A percentile compares a stretch with the other conserved stretches of the same genome.
These are phyloP conservation scores for Xerocomus brunneocitrinus DNA, from an alignment of 768 basidiomycete genomes.

Conservation along the genomic window DNA sequence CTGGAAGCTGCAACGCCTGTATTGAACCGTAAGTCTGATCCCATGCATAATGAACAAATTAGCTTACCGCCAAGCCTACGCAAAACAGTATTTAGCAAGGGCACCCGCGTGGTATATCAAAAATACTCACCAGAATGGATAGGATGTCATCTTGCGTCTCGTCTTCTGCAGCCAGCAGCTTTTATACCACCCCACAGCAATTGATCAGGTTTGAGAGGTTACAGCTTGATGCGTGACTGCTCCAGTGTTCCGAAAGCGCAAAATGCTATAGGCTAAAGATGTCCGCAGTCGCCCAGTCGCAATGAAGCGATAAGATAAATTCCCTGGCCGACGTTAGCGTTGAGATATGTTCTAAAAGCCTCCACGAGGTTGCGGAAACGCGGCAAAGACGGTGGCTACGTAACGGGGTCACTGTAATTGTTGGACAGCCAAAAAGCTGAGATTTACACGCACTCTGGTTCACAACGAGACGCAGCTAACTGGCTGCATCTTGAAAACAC, in stretches of 20 bases:
- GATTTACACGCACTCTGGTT: constrained; percentile 1
- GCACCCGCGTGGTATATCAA: background rate
- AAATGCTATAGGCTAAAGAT: constrained; percentile 18
- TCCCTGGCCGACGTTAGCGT: background rate
- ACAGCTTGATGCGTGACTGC: background rate
- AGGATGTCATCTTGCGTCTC: constrained; percentile 21
- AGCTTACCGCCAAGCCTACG: constrained; percentile 58
- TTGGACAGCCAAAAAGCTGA: background rate
- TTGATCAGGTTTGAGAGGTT: background rate
- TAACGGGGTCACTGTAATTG: background rate
- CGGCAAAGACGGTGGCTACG: constrained; percentile 10
- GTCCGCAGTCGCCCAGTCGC: constrained; percentile 2
- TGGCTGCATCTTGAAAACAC: constrained; percentile 2
- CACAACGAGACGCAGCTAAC: constrained; percentile 2
- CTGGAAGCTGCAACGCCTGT: constrained; percentile 62
- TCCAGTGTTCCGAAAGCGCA: constrained; percentile 2
- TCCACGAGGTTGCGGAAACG: background rate
- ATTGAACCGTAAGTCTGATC: constrained; percentile 9
- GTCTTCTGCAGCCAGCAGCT: constrained; percentile 4
- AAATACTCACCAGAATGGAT: constrained; percentile 31
- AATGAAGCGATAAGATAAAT: constrained; percentile 1
- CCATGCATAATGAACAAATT: background rate
- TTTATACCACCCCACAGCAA: constrained; percentile 16
- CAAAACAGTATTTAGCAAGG: constrained; percentile 1
- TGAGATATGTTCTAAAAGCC: constrained; percentile 1